Percentiles rank a stretch among this genome's conserved stretches.
Conservation (phyloP, 306 rosid genomes). For the Albizia julibrissin region DNA sequence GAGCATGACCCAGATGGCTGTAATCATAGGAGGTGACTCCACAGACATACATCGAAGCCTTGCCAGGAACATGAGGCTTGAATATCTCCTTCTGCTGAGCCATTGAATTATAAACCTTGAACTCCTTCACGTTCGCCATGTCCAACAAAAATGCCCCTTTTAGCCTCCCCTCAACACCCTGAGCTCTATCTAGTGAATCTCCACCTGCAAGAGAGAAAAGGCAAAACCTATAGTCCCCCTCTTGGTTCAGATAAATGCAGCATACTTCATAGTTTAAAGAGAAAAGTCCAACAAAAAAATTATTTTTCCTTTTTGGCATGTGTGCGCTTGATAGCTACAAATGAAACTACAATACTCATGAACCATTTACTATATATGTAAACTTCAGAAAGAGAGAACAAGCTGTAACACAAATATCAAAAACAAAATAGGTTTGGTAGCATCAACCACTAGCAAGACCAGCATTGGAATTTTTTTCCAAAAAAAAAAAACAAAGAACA, state of each 20-base stretch:
- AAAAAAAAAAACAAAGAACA: no score
- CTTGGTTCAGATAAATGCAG: background rate
- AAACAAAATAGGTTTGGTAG: no score
- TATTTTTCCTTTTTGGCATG: no score
- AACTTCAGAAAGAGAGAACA: no score
- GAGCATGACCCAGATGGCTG: conserved; percentile 96
- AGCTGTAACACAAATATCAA: no score
- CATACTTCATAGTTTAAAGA: no score
- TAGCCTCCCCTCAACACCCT: background rate
- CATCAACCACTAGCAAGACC: no score
- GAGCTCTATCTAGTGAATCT: background rate
- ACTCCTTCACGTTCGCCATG: conserved; percentile 64
- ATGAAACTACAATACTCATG: no score
- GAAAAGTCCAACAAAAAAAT: no score
- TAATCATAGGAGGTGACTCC: conserved; percentile 88
- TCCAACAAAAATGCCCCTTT: background rate
- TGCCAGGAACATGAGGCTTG: conserved; percentile 56
- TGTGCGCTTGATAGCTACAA: no score
- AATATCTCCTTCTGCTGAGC: conserved; percentile 83
- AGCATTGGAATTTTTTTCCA: no score
- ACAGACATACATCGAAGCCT: conserved; percentile 86
- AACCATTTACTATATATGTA: no score
- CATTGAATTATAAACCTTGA: conserved; percentile 83
- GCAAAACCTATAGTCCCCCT: background rate
- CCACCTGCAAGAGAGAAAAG: background rate